Conservation (phyloP, 2,329 filamentous ascomycete species). For the Ophiostoma pallidulum region DNA sequence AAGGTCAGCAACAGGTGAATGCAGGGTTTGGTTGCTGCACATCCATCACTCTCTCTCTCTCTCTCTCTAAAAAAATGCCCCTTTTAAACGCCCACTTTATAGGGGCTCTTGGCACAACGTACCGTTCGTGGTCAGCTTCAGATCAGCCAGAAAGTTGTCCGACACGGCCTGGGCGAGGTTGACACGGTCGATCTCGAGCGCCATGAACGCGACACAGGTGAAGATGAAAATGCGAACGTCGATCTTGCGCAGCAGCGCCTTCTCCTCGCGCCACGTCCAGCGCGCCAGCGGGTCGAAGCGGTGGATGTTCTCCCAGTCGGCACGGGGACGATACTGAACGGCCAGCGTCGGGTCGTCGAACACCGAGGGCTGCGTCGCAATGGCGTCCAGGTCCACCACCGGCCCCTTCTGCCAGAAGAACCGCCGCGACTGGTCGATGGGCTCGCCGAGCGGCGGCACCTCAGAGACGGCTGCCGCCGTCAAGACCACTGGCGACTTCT, state of each 20-base stretch:
- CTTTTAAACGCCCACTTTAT: too few species aligned
- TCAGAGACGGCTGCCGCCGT: neutral
- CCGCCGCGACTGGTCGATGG: slow-evolving; percentile 18
- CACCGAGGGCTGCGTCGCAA: slow-evolving; percentile 28
- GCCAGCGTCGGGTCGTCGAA: slow-evolving; percentile 30
- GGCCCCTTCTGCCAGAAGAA: slow-evolving; percentile 26
- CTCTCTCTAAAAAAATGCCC: too few species aligned
- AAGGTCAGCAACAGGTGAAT: too few species aligned
- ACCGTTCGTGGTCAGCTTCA: slow-evolving; percentile 36
- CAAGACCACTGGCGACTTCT: slow-evolving; percentile 2
- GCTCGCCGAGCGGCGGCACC: slow-evolving; percentile 22
- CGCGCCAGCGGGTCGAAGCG: slow-evolving; percentile 36
- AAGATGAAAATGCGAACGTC: slow-evolving; percentile 33
- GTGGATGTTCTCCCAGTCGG: slow-evolving; percentile 31
- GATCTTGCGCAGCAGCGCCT: slow-evolving; percentile 36
- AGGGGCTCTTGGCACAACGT: too few species aligned
- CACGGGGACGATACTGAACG: slow-evolving; percentile 25
- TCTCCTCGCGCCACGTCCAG: slow-evolving; percentile 33
- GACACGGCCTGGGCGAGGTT: slow-evolving; percentile 39
- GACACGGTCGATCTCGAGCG: slow-evolving; percentile 40
- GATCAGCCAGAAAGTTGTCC: slow-evolving; percentile 37
- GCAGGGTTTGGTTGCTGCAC: too few species aligned
- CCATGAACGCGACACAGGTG: slow-evolving; percentile 40
- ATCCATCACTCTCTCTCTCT: too few species aligned
- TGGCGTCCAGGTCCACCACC: slow-evolving; percentile 23